Evolutionary conservation across 2,329 filamentous ascomycete genomes (phyloP), one percentile per base, ranked within the genome.

Genomic region (Colletotrichum simmondsii): DNA sequence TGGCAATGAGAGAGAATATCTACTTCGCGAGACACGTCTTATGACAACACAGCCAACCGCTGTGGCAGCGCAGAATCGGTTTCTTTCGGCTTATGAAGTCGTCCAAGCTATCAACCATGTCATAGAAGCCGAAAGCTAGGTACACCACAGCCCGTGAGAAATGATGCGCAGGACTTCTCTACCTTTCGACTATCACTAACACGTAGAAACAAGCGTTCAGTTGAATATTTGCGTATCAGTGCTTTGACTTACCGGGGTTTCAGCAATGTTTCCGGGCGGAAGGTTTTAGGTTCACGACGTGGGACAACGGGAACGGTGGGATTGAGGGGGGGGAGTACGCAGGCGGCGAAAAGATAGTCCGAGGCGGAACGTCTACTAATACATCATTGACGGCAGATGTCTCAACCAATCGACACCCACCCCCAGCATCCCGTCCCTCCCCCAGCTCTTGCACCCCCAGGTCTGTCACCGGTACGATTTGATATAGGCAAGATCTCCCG

Each of bases 311-410:
- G 32, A 65, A 22, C 19, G 42, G 19, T 58, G 37, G 58, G 42
- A 64, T 42, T 42, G 37, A 42, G 37, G 24, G 65, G 59, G 59
- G 46, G 46, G 46, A 42, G 16, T 42, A 42, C 16, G 19, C 5
- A 12, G 6, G 14, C 70, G 70, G 70, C n/a, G 53, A 57, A 72
- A 69, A n/a, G 65, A 72, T 72, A 72, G 65, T 72, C 70, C 70
- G 65, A 22, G 14, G 22, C 54, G 26, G 26, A 16, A 56, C 30
- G 10, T 22, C 69, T n/a, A 30, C 57, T 58, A 61, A 28, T 62
- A 63, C 52, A 54, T 69, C 69, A 69, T 63, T 69, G 70, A 69
- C 59, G 35, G 32, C 8, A 32, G n/a, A 6, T 63, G 54, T 64
- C 65, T 65, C 54, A 56, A 46, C 70, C 70, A 72, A 72, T 72